Evolutionary conservation across 768 basidiomycete genomes (phyloP).

Genomic region (Boletus sp.): DNA sequence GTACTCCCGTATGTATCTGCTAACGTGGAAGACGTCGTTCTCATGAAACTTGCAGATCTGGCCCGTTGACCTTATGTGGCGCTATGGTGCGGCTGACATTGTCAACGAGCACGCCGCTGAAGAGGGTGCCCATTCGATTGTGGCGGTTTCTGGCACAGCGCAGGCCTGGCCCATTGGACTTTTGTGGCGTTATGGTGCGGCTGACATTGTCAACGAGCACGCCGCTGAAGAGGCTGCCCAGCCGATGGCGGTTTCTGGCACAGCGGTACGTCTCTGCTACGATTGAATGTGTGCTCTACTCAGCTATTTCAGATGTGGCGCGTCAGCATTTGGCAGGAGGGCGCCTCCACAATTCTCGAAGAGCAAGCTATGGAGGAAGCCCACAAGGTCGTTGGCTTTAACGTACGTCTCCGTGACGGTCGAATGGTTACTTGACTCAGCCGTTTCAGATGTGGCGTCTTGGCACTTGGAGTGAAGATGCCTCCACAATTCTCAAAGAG

Average conservation of each 20-base stretch:
- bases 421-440: neutral
- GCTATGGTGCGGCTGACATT: neutral
- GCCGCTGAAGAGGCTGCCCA: no score
- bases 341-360: no score
- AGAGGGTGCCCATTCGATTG: neutral
- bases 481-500: neutral
- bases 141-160: no score
- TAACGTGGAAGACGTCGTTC: neutral
- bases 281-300: no score
- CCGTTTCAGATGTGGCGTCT: neutral
- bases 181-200: accelerated
- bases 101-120: neutral
- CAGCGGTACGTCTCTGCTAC: no score
- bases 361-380: no score
- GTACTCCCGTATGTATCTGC: neutral
- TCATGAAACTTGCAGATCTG: neutral
- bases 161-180: neutral
- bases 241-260: no score
- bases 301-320: no score
- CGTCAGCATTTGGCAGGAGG: no score
- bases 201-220: neutral
- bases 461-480: neutral
- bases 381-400: neutral
- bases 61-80: neutral
- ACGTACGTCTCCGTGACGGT: neutral